These are phyloP conservation scores for Chlorella ohadii DNA, from an alignment of 139 green algal genomes.

Conservation along the genomic window DNA sequence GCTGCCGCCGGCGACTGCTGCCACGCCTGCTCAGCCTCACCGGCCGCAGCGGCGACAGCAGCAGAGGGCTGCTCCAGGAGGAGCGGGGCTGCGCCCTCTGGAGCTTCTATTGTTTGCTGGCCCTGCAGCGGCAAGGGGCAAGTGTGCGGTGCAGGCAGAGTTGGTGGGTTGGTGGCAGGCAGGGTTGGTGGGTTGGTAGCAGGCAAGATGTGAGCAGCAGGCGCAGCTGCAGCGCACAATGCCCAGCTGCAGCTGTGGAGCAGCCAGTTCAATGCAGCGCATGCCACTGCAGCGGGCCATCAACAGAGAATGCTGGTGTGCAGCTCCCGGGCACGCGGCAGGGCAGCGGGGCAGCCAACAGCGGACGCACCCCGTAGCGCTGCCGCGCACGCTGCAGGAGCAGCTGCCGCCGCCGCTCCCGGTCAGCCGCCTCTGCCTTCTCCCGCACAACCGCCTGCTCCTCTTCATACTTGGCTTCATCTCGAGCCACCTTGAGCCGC, in stretches of 20 bases:
- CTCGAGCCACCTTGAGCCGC: conserved; percentile 71
- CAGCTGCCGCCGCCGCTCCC: conserved; percentile 55
- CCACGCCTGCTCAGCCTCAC: not conserved
- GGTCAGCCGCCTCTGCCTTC: conserved; percentile 57
- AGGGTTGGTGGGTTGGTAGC: too few species aligned
- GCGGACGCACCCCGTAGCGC: conserved; percentile 6
- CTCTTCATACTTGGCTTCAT: conserved; percentile 59
- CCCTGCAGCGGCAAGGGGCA: not conserved
- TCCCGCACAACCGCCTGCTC: conserved; percentile 48
- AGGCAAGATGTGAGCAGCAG: too few species aligned
- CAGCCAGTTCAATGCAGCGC: not conserved
- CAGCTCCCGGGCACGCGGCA: too few species aligned
- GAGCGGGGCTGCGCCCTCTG: not conserved
- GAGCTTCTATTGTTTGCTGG: not conserved
- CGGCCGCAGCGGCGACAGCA: not conserved
- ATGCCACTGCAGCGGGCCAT: too few species aligned
- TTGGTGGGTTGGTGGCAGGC: too few species aligned
- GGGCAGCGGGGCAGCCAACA: not conserved
- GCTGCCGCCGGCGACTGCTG: not conserved
- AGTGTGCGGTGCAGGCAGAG: too few species aligned
- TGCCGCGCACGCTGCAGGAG: conserved; percentile 60
- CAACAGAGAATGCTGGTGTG: too few species aligned
- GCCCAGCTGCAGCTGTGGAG: not conserved
- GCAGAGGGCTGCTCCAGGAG: not conserved
- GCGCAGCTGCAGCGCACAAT: not conserved